Conservation (phyloP, 2,329 filamentous ascomycete species). For the Chaetomium globosum region DNA sequence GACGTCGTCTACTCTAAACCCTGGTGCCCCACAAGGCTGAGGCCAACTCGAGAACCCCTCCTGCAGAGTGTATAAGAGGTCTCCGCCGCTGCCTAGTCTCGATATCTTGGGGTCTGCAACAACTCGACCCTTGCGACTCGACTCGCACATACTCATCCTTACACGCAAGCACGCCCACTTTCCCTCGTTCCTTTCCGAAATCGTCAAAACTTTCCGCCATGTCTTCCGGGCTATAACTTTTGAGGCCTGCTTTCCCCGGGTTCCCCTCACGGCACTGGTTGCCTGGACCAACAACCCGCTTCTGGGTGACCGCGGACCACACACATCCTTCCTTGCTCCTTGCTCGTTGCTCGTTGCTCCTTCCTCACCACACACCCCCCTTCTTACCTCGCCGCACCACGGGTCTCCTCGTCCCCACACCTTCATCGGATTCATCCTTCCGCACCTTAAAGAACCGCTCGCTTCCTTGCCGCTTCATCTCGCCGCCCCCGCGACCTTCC, state of each 20-base stretch:
- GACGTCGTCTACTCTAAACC: background rate
- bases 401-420: constrained; percentile 1
- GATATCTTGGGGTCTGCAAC: background rate
- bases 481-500: background rate
- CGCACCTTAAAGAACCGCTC: background rate
- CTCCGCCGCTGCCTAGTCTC: constrained; percentile 25
- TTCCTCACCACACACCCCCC: background rate
- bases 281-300: constrained; percentile 20
- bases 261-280: constrained; percentile 24
- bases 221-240: constrained; percentile 20
- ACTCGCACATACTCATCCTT: constrained; percentile 10
- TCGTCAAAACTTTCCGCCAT: constrained; percentile 6
- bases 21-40: constrained; percentile 20
- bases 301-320: constrained; percentile 18
- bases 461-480: background rate
- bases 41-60: background rate
- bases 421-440: constrained; percentile 14
- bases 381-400: constrained; percentile 16
- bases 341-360: background rate
- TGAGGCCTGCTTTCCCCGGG: constrained; percentile 24
- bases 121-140: background rate
- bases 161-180: too few species aligned
- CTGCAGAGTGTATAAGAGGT: constrained; percentile 17
- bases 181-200: background rate
- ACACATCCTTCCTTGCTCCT: background rate